A percentile compares a stretch with the other conserved stretches of the same genome.
These are phyloP conservation scores for Crataegus laevigata DNA, from an alignment of 306 rosid genomes.

Conservation along the genomic window DNA sequence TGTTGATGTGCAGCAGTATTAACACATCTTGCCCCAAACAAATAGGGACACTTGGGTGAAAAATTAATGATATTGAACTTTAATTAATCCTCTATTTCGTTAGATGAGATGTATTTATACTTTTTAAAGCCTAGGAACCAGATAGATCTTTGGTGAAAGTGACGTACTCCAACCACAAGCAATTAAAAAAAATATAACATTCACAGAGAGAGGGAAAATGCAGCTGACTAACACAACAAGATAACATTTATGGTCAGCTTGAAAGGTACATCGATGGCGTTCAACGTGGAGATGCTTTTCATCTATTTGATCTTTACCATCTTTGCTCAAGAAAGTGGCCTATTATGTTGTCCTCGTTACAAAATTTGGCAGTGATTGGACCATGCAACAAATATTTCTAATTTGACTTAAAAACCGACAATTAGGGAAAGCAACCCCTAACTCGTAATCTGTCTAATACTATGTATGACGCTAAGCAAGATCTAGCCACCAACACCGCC, in stretches of 20 bases:
- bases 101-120: neutral
- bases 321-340: slow-evolving; percentile 13
- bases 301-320: neutral
- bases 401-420: slow-evolving; percentile 33
- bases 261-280: slow-evolving; percentile 2
- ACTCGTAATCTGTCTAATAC: slow-evolving; percentile 28
- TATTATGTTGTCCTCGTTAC: slow-evolving; percentile 19
- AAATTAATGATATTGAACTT: neutral
- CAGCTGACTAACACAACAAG: neutral
- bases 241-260: neutral
- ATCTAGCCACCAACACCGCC: slow-evolving; percentile 16
- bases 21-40: too few species aligned
- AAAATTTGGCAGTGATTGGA: slow-evolving; percentile 28
- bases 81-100: neutral
- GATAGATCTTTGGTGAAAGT: neutral
- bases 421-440: slow-evolving; percentile 42
- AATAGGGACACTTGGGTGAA: neutral
- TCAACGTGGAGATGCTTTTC: neutral
- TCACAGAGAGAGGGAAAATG: neutral
- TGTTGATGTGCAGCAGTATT: neutral
- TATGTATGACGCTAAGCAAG: slow-evolving; percentile 35
- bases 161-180: neutral
- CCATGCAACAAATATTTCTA: slow-evolving; percentile 25
- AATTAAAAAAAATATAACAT: neutral
- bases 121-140: neutral